Evolutionary conservation across 148 eudicot genomes (phyloP).

Genomic region (Pouteria glomerata): DNA sequence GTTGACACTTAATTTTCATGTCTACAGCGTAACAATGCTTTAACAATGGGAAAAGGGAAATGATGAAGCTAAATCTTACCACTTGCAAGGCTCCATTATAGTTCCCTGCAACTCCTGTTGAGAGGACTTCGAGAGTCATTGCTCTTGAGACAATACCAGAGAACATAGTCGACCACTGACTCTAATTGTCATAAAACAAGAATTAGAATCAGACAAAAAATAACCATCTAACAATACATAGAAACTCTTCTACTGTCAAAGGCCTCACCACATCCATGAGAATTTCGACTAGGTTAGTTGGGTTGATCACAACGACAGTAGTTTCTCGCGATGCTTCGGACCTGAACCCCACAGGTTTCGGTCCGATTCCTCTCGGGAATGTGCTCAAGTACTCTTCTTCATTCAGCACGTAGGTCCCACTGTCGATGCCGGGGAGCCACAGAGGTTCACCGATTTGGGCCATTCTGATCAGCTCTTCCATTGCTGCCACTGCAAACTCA

Average conservation of each 20-base stretch:
- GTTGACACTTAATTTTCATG: not conserved
- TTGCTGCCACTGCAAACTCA: slow-evolving; percentile 43
- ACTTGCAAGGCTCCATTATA: slow-evolving; percentile 38
- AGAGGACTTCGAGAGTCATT: slow-evolving; percentile 25
- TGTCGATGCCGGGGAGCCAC: slow-evolving; percentile 26
- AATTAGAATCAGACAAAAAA: not conserved
- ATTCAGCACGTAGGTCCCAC: slow-evolving; percentile 11
- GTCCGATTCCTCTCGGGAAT: slow-evolving; percentile 34
- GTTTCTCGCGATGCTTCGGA: slow-evolving; percentile 37
- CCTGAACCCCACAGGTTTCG: slow-evolving; percentile 21
- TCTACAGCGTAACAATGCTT: not conserved
- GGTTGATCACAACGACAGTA: slow-evolving; percentile 34
- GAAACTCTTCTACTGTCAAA: not conserved
- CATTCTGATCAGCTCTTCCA: slow-evolving; percentile 39
- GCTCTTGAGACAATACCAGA: slow-evolving; percentile 39
- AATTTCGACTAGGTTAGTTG: slow-evolving; percentile 32
- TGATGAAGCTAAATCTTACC: slow-evolving; percentile 17
- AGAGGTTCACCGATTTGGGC: slow-evolving; percentile 32
- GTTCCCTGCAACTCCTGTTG: slow-evolving; percentile 38
- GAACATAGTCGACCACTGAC: slow-evolving; percentile 37
- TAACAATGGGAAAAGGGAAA: not conserved
- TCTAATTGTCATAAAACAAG: slow-evolving; percentile 11
- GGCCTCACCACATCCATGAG: slow-evolving; percentile 50
- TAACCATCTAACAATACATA: not conserved
- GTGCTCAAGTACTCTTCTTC: slow-evolving; percentile 37